Base-by-base conservation (phyloP, 768 basidiomycete species). In the Agrocybe praecox region DNA sequence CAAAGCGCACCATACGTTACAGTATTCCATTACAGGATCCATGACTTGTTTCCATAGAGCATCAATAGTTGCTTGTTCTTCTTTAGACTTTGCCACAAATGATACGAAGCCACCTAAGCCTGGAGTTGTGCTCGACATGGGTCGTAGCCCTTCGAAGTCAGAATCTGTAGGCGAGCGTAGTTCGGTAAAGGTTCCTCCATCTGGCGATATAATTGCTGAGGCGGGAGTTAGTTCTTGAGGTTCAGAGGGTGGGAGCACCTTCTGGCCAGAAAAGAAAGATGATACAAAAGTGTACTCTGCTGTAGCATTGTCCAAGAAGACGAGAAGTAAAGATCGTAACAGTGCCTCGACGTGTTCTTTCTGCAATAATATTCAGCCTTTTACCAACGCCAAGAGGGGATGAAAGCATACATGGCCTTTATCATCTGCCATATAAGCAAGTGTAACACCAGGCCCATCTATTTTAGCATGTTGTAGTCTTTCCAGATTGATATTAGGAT, bases 261-360 rank as follows among this genome's bases (percentile, higher is more conserved):
- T 64, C 46, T 71, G 75, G 56, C 68, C 67, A 36, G 82, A 76
- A 75, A 98, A 98, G 76, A 99, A 98, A 0, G 85, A 76, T 10
- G 86, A 84, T 49, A 97, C 73, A 65, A 98, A 98, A 1, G 87
- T 79, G 72, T 95, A 96, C 73, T 98, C 96, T 24, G 94, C 85
- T 1, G 91, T 91, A 3, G 92, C 89, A 67, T 99, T 98, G 75
- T 98, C 95, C 83, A 96, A 87, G 58, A 98, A 84, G 51, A 97
- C 96, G 50, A 98, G 77, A 47, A 94, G 75, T 22, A 94, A 75
- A 0, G 96, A 96, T 22, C 96, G 87, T 60, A 94, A 79, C 21
- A 98, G 76, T 0, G 88, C 88, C 74, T 98, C 97, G 1, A 89
- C 70, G 0, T 90, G 84, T 62, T 90, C 89, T 85, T 84, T 92